Base-by-base conservation (phyloP, 106 monocot species). In the Acanthochlamys bracteata region DNA sequence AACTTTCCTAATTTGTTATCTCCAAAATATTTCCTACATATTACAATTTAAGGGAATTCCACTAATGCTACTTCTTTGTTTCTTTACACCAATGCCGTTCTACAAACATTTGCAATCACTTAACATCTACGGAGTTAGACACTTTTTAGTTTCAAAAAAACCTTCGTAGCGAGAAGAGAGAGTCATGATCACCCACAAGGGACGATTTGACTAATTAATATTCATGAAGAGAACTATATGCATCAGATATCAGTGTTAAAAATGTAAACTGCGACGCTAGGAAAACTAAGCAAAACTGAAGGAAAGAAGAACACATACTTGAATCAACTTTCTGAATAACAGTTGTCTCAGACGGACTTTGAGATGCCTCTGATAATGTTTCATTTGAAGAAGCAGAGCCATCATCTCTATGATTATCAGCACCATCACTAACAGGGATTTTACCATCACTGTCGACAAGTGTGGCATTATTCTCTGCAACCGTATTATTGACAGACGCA, bases 291-390 rank as follows among this genome's bases (percentile, higher is more conserved):
- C n/a, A 19, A 4, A 55, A 22, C 9, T 9, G 55, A 42, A 9
- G 24, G 57, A 57, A n/a, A n/a, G n/a, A 56, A 7, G 19, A 0
- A 4, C 24, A 59, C n/a, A 57, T 47, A 69, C 69, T 24, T 45
- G 59, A 69, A 59, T 58, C 59, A 69, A 59, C 58, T 42, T 46
- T 59, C 46, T 43, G 41, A 47, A 23, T 6, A 22, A 0, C 26
- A 19, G 22, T 57, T 24, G 42, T 4, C 24, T 19, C 16, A 40
- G 20, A 7, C 11, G 20, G 4, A 46, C 22, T 41, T 21, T 14
- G 20, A 1, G 20, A 3, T 41, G 0, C 43, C 42, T 7, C 21
- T 10, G 63, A 15, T 3, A 14, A 10, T 33, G 27, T 27, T 17
- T n/a, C 24, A 54, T 66, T 33, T 8, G 51, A 54, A 20, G 39